phyloP scores from a whole-genome alignment of 805 yeast genomes.

The Saturnispora sanitii region DNA sequence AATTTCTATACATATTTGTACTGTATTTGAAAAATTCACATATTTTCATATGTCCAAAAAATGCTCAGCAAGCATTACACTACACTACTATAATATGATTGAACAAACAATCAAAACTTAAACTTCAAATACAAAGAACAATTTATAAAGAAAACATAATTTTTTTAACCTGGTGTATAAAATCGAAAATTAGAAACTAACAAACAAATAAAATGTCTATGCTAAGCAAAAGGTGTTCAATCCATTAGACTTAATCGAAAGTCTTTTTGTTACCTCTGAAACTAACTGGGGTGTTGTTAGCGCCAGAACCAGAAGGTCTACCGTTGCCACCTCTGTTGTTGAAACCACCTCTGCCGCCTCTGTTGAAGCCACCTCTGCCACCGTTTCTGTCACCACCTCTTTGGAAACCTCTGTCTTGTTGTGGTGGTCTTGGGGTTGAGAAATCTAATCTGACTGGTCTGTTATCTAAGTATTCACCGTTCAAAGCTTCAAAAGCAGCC shows the following conservation, averaged over 20 bases:
- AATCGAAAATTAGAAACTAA: slow-evolving; percentile 2
- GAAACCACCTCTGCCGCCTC: slow-evolving; percentile 21
- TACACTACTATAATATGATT: no score
- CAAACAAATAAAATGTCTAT: background rate
- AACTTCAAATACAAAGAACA: no score
- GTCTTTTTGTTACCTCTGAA: slow-evolving; percentile 83
- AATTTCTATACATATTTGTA: no score
- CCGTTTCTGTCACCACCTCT: slow-evolving; percentile 14
- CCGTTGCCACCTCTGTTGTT: slow-evolving; percentile 27
- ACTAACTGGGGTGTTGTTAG: slow-evolving; percentile 54
- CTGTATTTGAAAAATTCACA: no score
- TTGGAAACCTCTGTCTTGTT: slow-evolving; percentile 20
- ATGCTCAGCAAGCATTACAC: no score
- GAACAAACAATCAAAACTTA: background rate
- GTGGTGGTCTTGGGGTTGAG: slow-evolving; percentile 63
- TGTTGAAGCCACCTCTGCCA: slow-evolving; percentile 25
- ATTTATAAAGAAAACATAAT: no score
- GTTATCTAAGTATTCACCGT: slow-evolving; percentile 83
- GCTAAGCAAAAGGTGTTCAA: slow-evolving; percentile 9
- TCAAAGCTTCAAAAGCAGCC: slow-evolving; percentile 75
- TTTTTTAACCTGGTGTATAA: slow-evolving; percentile 5
- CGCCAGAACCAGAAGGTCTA: slow-evolving; percentile 45
- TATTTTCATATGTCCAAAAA: no score
- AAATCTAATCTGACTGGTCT: slow-evolving; percentile 92
- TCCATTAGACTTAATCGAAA: slow-evolving; percentile 45